These are phyloP conservation scores for Citrus australasica DNA, from an alignment of 345 rosid species.

Conservation along the genomic window DNA sequence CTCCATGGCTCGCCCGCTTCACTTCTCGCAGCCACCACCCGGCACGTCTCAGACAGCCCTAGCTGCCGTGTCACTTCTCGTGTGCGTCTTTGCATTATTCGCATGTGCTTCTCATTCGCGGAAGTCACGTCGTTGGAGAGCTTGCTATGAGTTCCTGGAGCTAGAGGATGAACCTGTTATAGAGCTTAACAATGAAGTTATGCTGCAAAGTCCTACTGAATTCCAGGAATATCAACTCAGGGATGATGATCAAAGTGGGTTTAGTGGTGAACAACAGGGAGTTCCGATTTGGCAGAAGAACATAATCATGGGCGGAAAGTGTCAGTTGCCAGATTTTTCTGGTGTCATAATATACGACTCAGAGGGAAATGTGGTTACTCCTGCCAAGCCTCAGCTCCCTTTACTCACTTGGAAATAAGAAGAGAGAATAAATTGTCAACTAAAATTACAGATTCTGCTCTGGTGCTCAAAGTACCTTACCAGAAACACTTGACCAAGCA, in stretches of 20 bases:
- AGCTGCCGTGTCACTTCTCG: constrained; percentile 34
- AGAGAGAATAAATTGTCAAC: neutral
- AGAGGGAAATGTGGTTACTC: constrained; percentile 55
- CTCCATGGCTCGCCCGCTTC: constrained; percentile 46
- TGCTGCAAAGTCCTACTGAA: constrained; percentile 16
- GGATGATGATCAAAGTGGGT: constrained; percentile 16
- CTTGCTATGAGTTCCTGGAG: constrained; percentile 46
- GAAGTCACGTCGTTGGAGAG: constrained; percentile 40
- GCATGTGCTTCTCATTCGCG: constrained; percentile 61
- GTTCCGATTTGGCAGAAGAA: constrained; percentile 75
- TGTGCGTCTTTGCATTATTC: constrained; percentile 45
- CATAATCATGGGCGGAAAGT: constrained; percentile 91
- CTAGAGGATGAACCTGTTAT: constrained; percentile 53
- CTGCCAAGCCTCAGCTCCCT: constrained; percentile 44
- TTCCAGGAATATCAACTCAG: constrained; percentile 12
- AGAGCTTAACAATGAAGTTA: constrained; percentile 39
- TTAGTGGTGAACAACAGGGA: constrained; percentile 37
- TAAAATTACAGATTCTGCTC: neutral
- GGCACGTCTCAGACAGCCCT: constrained; percentile 38
- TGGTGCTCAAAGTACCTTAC: neutral
- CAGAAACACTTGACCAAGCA: neutral
- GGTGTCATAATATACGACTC: constrained; percentile 80
- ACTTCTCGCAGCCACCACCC: constrained; percentile 10
- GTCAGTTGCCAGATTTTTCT: constrained; percentile 84
- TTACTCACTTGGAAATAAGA: constrained; percentile 68